Conservation (phyloP, 495 filamentous ascomycete species). For the Neurospora sp. region DNA sequence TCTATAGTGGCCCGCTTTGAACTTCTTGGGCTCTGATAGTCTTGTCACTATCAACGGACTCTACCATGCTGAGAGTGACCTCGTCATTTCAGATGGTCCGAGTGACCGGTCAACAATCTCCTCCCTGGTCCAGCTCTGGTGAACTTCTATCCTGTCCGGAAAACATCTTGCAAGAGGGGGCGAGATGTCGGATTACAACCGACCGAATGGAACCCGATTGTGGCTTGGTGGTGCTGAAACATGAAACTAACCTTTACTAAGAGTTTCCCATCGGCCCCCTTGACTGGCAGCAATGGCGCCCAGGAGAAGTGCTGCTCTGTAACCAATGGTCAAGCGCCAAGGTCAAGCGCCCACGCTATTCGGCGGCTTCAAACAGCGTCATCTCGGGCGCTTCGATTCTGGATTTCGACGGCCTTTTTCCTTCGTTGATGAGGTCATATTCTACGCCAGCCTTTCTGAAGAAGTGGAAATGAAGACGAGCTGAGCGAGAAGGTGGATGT, state of each 20-base stretch:
- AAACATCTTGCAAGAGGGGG: neutral
- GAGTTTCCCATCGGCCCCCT: neutral
- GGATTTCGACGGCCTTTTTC: neutral
- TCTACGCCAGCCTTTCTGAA: neutral
- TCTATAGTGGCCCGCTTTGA: neutral
- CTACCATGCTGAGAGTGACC: neutral
- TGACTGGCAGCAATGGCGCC: neutral
- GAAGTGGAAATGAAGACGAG: neutral
- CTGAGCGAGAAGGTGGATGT: neutral
- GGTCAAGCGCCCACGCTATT: neutral
- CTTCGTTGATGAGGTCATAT: neutral
- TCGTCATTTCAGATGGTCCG: neutral
- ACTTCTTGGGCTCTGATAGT: neutral
- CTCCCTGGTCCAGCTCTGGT: neutral
- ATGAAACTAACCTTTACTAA: neutral
- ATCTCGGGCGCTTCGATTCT: neutral
- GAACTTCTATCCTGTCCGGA: neutral
- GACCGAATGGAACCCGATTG: neutral
- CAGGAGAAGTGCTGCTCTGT: neutral
- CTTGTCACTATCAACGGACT: neutral
- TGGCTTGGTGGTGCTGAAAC: neutral
- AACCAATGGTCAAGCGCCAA: neutral
- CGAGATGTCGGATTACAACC: neutral
- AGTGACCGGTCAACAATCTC: neutral
- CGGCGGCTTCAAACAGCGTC: neutral